Evolutionary conservation across 768 basidiomycete genomes (phyloP).

Genomic region (Suillus subluteus): DNA sequence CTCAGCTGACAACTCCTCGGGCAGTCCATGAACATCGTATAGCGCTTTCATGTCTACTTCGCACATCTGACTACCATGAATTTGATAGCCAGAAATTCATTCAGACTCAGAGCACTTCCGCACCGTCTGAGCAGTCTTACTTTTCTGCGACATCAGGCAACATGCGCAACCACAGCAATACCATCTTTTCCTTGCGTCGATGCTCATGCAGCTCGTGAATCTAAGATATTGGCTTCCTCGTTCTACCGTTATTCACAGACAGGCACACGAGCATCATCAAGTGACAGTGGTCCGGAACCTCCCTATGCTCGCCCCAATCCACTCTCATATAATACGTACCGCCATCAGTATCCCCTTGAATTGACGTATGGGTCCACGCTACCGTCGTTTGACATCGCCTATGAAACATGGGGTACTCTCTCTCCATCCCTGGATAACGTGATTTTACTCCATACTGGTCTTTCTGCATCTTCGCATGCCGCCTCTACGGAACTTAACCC

Average conservation of each 20-base stretch:
- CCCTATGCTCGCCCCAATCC: conserved; percentile 83
- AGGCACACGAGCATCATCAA: conserved; percentile 9
- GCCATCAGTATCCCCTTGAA: conserved; percentile 61
- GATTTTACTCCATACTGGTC: conserved; percentile 93
- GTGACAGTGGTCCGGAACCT: conserved; percentile 74
- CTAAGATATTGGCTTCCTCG: conserved; percentile 45
- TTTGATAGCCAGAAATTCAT: neutral
- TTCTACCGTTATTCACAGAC: conserved; percentile 25
- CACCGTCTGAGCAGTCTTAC: neutral
- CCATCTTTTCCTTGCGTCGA: conserved; percentile 77
- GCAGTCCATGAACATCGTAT: neutral
- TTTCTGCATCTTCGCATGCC: conserved; percentile 95
- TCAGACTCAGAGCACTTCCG: neutral
- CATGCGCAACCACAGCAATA: conserved; percentile 18
- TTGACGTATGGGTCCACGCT: conserved; percentile 66
- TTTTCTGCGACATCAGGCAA: neutral
- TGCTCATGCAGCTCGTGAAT: conserved; percentile 74
- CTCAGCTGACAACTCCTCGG: neutral
- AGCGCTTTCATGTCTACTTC: neutral
- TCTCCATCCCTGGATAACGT: conserved; percentile 80
- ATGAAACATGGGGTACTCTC: conserved; percentile 97
- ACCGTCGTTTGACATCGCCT: conserved; percentile 83
- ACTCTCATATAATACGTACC: conserved; percentile 69
- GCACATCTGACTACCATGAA: neutral
- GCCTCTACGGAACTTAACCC: conserved; percentile 79